phyloP scores from a whole-genome alignment of 768 basidiomycete genomes.

The Scleroderma bovista region DNA sequence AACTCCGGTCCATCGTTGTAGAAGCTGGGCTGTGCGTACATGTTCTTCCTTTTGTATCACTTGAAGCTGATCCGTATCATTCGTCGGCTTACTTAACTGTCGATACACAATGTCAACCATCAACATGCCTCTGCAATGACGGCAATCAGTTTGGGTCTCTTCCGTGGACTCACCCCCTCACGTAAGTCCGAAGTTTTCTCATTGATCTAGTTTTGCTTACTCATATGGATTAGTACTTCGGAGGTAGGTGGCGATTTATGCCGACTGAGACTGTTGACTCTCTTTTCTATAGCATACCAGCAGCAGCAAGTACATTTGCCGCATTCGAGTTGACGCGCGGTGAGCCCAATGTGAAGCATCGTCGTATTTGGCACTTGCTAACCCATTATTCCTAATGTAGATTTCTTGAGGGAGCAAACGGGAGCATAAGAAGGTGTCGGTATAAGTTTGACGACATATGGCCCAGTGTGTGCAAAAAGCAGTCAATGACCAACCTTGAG shows the following conservation, averaged over 20 bases:
- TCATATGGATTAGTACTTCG: slow-evolving; percentile 45
- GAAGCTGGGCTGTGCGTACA: slow-evolving; percentile 69
- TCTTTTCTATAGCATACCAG: slow-evolving; percentile 62
- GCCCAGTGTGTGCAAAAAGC: too few species aligned
- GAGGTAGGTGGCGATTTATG: slow-evolving; percentile 37
- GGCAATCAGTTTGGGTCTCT: slow-evolving; percentile 46
- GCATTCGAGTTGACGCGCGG: slow-evolving; percentile 82
- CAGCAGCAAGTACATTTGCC: slow-evolving; percentile 86
- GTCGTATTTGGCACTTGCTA: not conserved
- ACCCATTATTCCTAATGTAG: not conserved
- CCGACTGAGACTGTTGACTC: too few species aligned
- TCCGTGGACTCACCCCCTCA: slow-evolving; percentile 72
- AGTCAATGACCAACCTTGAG: too few species aligned
- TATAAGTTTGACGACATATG: too few species aligned
- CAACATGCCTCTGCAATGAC: not conserved
- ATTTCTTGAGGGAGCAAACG: slow-evolving; percentile 21
- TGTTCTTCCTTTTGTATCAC: not conserved
- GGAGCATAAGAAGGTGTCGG: slow-evolving; percentile 9
- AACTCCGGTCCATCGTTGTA: slow-evolving; percentile 58
- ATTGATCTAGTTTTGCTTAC: not conserved
- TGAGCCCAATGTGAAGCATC: slow-evolving; percentile 31
- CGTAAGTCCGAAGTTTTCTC: slow-evolving; percentile 41
- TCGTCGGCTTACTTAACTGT: not conserved
- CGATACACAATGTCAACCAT: not conserved
- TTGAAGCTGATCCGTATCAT: not conserved